Conservation (phyloP, 495 filamentous ascomycete genomes). For the Podospora pseudoanserina region DNA sequence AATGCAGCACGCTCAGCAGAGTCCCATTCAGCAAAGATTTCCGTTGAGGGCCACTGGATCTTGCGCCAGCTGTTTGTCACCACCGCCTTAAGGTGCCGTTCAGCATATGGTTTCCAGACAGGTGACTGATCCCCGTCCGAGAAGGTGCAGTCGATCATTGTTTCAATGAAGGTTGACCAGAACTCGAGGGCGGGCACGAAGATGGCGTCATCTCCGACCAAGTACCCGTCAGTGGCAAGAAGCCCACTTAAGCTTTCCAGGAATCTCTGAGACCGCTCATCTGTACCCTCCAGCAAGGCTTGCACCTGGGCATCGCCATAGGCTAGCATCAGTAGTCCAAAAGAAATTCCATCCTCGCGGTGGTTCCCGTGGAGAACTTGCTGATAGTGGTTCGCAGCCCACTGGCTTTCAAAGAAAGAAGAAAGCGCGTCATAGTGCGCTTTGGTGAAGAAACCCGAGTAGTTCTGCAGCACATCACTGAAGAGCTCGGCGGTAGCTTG, state of each 20-base stretch:
- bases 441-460: conserved; percentile 56
- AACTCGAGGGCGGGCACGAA: conserved; percentile 77
- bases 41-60: conserved; percentile 54
- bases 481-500: conserved; percentile 60
- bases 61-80: conserved; percentile 60
- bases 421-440: conserved; percentile 54
- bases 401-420: conserved; percentile 54
- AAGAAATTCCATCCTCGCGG: conserved; percentile 62
- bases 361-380: conserved; percentile 57
- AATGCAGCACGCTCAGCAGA: conserved; percentile 69
- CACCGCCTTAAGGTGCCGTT: conserved; percentile 49
- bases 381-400: conserved; percentile 50
- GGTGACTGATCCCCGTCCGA: conserved; percentile 25
- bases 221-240: conserved; percentile 65
- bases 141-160: conserved; percentile 41
- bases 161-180: conserved; percentile 71
- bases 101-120: conserved; percentile 34
- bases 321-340: conserved; percentile 65
- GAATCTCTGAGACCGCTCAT: conserved; percentile 45
- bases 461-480: conserved; percentile 61
- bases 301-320: conserved; percentile 60
- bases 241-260: conserved; percentile 57
- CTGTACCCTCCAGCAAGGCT: conserved; percentile 44
- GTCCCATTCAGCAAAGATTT: conserved; percentile 60
- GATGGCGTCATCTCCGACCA: conserved; percentile 72